Conservation (phyloP, 2,329 filamentous ascomycete genomes). For the Nemania serpens region DNA sequence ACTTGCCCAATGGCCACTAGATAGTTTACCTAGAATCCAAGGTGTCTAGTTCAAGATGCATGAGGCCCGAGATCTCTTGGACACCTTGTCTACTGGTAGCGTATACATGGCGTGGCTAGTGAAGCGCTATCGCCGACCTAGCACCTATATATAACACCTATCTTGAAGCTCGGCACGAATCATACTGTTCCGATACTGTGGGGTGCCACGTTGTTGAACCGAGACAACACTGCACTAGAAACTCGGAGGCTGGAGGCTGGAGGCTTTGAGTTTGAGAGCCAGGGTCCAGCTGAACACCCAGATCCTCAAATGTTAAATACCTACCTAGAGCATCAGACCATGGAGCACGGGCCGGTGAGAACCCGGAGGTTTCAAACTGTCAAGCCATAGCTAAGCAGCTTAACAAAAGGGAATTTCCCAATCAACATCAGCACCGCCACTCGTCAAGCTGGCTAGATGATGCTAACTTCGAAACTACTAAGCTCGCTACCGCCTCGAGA, state of each 20-base stretch:
- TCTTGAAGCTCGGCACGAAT: neutral
- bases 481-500: no score
- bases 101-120: slow-evolving; percentile 2
- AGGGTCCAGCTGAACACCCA: slow-evolving; percentile 15
- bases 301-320: neutral
- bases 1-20: neutral
- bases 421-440: neutral
- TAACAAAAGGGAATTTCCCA: neutral
- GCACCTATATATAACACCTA: no score
- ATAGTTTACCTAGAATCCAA: neutral
- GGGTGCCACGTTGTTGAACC: slow-evolving; percentile 29
- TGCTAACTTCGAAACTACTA: no score
- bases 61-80: slow-evolving; percentile 19
- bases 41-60: neutral
- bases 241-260: neutral
- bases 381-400: neutral
- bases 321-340: neutral
- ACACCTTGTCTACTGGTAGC: slow-evolving; percentile 11
- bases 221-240: slow-evolving; percentile 5
- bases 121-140: slow-evolving; percentile 7
- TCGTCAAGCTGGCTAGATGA: neutral
- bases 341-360: neutral
- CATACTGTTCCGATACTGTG: slow-evolving; percentile 11
- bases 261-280: neutral
- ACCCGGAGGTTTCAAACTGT: neutral